These are phyloP conservation scores for Pythium sp. DNA, from an alignment of 352 stramenopile genomes.

Conservation along the genomic window DNA sequence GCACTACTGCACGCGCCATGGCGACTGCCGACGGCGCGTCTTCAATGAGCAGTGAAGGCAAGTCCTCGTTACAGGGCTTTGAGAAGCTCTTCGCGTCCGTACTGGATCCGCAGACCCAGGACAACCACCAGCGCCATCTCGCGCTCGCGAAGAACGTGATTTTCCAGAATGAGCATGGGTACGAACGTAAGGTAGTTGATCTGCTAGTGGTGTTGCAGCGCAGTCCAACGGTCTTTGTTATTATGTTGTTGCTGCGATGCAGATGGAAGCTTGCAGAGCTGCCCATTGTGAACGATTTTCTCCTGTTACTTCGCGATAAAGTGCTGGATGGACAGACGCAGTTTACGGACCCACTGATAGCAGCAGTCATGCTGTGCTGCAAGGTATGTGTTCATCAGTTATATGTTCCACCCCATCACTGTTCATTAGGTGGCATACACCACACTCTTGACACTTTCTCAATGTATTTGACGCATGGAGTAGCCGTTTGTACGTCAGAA, in stretches of 20 bases:
- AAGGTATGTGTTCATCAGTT: constrained; percentile 30
- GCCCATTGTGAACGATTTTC: constrained; percentile 54
- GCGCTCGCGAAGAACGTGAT: constrained; percentile 78
- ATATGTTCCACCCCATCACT: background rate
- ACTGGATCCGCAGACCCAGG: constrained; percentile 56
- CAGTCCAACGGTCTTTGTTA: background rate
- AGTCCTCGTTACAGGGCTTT: constrained; percentile 43
- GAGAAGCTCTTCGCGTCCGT: constrained; percentile 66
- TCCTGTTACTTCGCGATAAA: constrained; percentile 58
- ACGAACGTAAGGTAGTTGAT: background rate
- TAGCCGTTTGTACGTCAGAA: constrained; percentile 74
- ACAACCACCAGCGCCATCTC: constrained; percentile 63
- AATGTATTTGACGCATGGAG: background rate
- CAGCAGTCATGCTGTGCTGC: constrained; percentile 36
- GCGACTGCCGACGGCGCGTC: background rate
- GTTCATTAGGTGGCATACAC: background rate
- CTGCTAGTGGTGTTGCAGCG: background rate
- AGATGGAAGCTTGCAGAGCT: constrained; percentile 75
- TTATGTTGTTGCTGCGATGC: background rate
- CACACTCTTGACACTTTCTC: background rate
- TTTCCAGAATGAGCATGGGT: constrained; percentile 71
- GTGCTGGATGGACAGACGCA: constrained; percentile 37
- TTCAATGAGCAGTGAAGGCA: background rate
- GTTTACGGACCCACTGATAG: constrained; percentile 41
- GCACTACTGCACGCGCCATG: background rate